Percentiles rank a stretch among this genome's conserved stretches.
Conservation (phyloP, 1,284 basidiomycete species). For the Phellinidium pouzarii region DNA sequence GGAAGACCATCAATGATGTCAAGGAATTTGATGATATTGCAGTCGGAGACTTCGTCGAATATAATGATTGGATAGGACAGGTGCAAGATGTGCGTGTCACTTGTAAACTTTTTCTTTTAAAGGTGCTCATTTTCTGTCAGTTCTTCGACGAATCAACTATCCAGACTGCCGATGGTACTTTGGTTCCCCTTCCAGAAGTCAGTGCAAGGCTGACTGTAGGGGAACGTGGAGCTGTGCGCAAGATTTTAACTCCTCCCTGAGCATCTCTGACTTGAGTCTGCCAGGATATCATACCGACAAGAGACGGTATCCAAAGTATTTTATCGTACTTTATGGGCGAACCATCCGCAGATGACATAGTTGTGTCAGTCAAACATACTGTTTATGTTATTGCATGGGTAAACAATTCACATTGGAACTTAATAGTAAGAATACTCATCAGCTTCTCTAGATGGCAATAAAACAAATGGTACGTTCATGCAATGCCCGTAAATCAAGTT, state of each 20-base stretch:
- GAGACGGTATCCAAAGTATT: slow-evolving; percentile 37
- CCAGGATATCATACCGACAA: slow-evolving; percentile 59
- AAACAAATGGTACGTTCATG: slow-evolving; percentile 66
- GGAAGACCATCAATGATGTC: slow-evolving; percentile 59
- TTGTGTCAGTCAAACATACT: slow-evolving; percentile 71
- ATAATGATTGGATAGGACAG: slow-evolving; percentile 87
- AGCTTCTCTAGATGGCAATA: slow-evolving; percentile 54
- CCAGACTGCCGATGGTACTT: slow-evolving; percentile 46
- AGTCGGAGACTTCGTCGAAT: slow-evolving; percentile 77
- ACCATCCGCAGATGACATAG: slow-evolving; percentile 46
- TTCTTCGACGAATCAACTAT: slow-evolving; percentile 83
- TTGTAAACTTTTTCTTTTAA: background rate
- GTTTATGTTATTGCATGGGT: slow-evolving; percentile 73
- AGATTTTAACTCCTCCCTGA: slow-evolving; percentile 8
- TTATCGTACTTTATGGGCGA: slow-evolving; percentile 42
- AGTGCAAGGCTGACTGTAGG: slow-evolving; percentile 65
- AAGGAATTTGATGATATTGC: slow-evolving; percentile 54
- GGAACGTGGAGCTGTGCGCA: slow-evolving; percentile 55
- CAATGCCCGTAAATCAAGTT: slow-evolving; percentile 2
- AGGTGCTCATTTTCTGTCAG: slow-evolving; percentile 32
- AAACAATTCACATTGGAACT: background rate
- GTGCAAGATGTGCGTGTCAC: slow-evolving; percentile 33
- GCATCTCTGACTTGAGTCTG: background rate
- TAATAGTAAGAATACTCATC: background rate
- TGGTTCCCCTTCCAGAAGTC: slow-evolving; percentile 70